Conservation (phyloP, 176 grass and related monocot species). For the Melocanna baccifera region DNA sequence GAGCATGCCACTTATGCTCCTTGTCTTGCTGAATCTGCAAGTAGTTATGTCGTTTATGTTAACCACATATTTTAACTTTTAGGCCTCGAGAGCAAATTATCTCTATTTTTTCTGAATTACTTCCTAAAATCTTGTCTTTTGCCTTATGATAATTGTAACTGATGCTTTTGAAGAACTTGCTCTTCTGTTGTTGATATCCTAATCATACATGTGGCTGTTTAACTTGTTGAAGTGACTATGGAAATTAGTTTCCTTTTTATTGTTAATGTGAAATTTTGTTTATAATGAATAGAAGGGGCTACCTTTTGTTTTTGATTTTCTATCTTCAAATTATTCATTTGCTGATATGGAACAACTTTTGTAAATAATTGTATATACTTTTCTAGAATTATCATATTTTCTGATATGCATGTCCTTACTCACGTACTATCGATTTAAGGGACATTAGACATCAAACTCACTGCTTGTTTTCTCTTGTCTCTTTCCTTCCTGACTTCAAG, state of each 20-base stretch:
- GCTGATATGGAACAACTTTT: neutral
- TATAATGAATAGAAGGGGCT: constrained; percentile 2
- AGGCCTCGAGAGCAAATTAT: neutral
- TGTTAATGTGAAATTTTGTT: neutral
- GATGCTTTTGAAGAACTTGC: neutral
- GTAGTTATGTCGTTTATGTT: neutral
- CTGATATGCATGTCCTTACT: neutral
- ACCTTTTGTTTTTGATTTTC: neutral
- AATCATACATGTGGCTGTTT: constrained; percentile 2
- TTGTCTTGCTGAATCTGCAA: constrained; percentile 20
- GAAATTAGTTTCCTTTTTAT: neutral
- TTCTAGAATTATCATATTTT: neutral
- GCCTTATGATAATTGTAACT: neutral
- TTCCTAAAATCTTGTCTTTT: neutral
- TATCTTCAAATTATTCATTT: constrained; percentile 14
- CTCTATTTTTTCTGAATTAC: neutral
- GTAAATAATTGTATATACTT: neutral
- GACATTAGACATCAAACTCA: constrained; percentile 11
- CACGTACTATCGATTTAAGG: neutral
- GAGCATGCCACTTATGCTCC: neutral
- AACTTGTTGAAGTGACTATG: neutral
- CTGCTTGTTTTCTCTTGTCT: constrained; percentile 23
- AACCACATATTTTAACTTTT: neutral
- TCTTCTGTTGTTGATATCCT: neutral
- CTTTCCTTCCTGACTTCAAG: constrained; percentile 43